Evolutionary conservation across 352 stramenopile genomes (phyloP).

Genomic region (Phytophthora crassamura): DNA sequence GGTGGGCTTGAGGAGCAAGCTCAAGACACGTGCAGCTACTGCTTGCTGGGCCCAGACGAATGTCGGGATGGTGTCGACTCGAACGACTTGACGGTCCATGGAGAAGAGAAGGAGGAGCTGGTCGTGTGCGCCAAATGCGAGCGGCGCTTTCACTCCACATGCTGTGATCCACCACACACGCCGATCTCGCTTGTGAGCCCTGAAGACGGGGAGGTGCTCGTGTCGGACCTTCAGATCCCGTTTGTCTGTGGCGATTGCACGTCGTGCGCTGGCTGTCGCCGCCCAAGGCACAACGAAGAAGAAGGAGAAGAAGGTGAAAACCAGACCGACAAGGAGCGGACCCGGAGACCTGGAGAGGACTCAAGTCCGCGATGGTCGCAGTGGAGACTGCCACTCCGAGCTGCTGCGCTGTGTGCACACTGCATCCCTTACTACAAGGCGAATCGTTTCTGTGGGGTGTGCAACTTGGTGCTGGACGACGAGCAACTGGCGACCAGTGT

Average conservation of each 20-base stretch:
- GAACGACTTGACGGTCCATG: constrained; percentile 3
- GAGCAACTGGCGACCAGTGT: constrained; percentile 51
- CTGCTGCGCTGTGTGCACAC: constrained; percentile 64
- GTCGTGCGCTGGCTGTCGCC: constrained; percentile 65
- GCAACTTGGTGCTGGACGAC: constrained; percentile 57
- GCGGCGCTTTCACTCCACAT: constrained; percentile 66
- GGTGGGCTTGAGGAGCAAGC: background rate
- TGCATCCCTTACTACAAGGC: constrained; percentile 72
- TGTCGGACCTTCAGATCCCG: constrained; percentile 67
- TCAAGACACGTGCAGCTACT: constrained; percentile 29
- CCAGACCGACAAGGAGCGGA: background rate
- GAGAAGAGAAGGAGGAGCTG: constrained; percentile 42
- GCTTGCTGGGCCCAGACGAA: constrained; percentile 36
- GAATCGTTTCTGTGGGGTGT: constrained; percentile 82
- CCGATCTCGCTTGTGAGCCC: constrained; percentile 59
- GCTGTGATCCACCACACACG: constrained; percentile 78
- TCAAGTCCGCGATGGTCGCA: constrained; percentile 54
- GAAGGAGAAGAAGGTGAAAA: background rate
- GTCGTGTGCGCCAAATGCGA: constrained; percentile 66
- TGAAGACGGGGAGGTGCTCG: constrained; percentile 61
- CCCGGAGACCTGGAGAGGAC: background rate
- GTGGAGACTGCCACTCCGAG: constrained; percentile 71
- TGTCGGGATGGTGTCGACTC: constrained; percentile 14
- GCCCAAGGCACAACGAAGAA: constrained; percentile 11
- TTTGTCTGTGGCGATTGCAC: constrained; percentile 78